phyloP scores from a whole-genome alignment of 192 early-diverging fungal species.

The Coemansia sp. region DNA sequence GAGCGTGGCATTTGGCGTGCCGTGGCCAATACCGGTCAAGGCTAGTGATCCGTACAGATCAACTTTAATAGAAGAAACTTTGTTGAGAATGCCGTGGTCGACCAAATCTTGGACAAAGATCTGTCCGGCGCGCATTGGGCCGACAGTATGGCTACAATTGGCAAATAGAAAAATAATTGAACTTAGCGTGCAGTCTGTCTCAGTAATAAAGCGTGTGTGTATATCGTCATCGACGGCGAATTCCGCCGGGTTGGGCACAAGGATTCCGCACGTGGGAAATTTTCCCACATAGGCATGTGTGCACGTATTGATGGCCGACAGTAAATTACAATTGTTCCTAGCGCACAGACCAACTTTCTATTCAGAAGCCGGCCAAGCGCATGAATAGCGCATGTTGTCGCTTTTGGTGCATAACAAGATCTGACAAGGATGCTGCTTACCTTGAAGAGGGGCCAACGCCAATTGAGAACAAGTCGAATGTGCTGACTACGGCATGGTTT shows the following conservation, averaged over 20 bases:
- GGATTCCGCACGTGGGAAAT: neutral
- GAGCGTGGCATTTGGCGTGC: conserved; percentile 89
- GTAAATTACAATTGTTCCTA: neutral
- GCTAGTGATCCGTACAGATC: conserved; percentile 94
- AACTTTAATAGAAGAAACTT: conserved; percentile 65
- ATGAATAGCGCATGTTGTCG: neutral
- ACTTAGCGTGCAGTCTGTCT: neutral
- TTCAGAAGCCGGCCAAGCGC: neutral
- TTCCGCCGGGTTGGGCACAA: neutral
- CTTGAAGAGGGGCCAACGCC: conserved; percentile 91
- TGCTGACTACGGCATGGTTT: conserved; percentile 84
- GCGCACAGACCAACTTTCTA: conserved; percentile 3
- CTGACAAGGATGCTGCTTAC: conserved; percentile 20
- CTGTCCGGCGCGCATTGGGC: conserved; percentile 96
- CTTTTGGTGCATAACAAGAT: neutral
- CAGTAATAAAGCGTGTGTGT: too few species aligned
- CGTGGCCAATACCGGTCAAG: conserved; percentile 91
- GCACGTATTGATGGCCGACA: neutral
- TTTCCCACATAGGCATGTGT: conserved; percentile 5
- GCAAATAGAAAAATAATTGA: neutral
- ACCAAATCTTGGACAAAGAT: conserved; percentile 89
- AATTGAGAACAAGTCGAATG: conserved; percentile 94
- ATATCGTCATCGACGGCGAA: neutral
- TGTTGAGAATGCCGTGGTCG: conserved; percentile 63
- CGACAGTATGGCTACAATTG: conserved; percentile 73